A percentile compares a stretch with the other conserved stretches of the same genome.
These are phyloP conservation scores for Heracleum sosnowskyi DNA, from an alignment of 129 eudicot species.

Conservation along the genomic window DNA sequence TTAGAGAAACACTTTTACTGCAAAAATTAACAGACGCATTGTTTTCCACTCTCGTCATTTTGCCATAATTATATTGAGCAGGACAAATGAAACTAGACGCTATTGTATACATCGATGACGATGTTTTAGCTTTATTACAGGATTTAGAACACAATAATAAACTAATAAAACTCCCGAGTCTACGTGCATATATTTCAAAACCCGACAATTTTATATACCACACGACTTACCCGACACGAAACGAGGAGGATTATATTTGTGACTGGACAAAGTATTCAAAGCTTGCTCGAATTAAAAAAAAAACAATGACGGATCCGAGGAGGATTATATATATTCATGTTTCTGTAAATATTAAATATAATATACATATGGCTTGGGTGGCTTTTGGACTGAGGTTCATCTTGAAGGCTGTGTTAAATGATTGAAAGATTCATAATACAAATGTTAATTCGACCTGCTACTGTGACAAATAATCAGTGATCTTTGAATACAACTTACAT, in stretches of 20 bases:
- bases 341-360: no score
- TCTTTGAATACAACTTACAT: no score
- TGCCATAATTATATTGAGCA: neutral
- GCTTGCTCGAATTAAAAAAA: neutral
- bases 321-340: neutral
- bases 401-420: neutral
- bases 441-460: neutral
- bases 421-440: neutral
- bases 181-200: no score
- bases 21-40: neutral
- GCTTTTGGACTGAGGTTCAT: neutral
- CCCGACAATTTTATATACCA: no score
- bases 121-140: neutral
- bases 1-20: neutral
- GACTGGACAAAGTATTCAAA: neutral
- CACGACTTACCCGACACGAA: no score
- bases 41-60: neutral
- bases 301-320: neutral
- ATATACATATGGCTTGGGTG: neutral
- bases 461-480: neutral
- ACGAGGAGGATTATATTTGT: no score
- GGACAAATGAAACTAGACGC: neutral
- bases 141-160: neutral
- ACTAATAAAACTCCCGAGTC: neutral
- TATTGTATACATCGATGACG: constrained; percentile 5